Percentiles rank a stretch among this genome's conserved stretches.
Conservation (phyloP, 805 yeast genomes). For the Yamadazyma paraphyllophila region DNA sequence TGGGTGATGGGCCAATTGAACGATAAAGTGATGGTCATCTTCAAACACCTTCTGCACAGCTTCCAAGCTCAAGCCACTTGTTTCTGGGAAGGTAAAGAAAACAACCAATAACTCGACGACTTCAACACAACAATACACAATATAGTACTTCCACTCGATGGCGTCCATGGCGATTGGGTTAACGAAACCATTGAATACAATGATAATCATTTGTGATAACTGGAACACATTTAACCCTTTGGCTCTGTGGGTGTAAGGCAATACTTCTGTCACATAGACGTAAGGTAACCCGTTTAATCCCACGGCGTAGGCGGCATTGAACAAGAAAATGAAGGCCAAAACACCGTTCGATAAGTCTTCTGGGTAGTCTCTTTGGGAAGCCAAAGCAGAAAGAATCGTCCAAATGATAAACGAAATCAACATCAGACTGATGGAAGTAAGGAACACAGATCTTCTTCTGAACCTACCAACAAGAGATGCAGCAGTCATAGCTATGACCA, state of each 20-base stretch:
- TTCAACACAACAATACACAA: conserved; percentile 33
- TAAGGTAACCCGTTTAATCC: conserved; percentile 47
- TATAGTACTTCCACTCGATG: conserved; percentile 43
- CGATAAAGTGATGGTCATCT: conserved; percentile 15
- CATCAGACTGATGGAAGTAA: conserved; percentile 26
- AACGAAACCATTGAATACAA: conserved; percentile 27
- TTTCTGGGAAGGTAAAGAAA: conserved; percentile 39
- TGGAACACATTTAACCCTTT: conserved; percentile 36
- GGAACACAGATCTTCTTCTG: conserved; percentile 28
- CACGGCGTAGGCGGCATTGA: conserved; percentile 19
- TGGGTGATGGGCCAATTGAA: background rate
- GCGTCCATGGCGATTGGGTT: conserved; percentile 40
- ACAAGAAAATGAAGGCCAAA: conserved; percentile 24
- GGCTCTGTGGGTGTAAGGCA: conserved; percentile 38
- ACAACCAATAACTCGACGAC: conserved; percentile 28
- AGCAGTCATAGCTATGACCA: conserved; percentile 24
- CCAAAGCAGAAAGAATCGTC: conserved; percentile 22
- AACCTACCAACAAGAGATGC: conserved; percentile 17
- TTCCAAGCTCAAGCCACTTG: conserved; percentile 41
- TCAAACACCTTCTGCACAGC: conserved; percentile 40
- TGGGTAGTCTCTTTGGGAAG: conserved; percentile 16
- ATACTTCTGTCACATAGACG: conserved; percentile 43
- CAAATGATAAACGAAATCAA: conserved; percentile 21
- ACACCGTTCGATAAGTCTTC: conserved; percentile 21
- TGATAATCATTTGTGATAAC: conserved; percentile 16